Percentiles rank a stretch among this genome's conserved stretches.
Evolutionary conservation across 1,139 yeast genomes (phyloP).

Genomic region (Magnusiomyces clavatus): DNA sequence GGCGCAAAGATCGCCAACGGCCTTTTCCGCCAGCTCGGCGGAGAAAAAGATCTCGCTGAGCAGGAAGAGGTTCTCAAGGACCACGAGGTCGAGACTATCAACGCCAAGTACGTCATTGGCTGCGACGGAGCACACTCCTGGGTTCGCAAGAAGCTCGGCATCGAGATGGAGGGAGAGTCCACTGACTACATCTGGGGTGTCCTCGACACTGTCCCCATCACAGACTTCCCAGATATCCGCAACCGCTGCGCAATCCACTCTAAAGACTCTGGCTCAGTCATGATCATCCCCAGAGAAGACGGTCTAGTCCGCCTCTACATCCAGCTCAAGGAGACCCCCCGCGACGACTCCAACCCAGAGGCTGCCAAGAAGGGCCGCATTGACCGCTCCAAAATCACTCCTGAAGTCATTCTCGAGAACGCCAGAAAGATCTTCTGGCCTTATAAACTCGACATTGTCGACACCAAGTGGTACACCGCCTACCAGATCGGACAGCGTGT

Average conservation of each 20-base stretch:
- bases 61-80: constrained; percentile 7
- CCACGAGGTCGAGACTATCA: constrained; percentile 17
- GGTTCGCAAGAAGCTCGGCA: constrained; percentile 30
- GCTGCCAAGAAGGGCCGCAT: constrained; percentile 23
- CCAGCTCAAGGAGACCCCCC: constrained; percentile 30
- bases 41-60: constrained; percentile 22
- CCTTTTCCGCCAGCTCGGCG: constrained; percentile 31
- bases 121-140: constrained; percentile 37
- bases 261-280: constrained; percentile 30
- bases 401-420: constrained; percentile 27
- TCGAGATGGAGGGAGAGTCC: constrained; percentile 33
- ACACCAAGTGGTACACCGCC: constrained; percentile 34
- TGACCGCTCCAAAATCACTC: constrained; percentile 30
- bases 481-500: constrained; percentile 37
- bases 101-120: constrained; percentile 34
- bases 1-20: constrained; percentile 28
- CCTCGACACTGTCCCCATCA: constrained; percentile 33
- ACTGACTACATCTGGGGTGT: constrained; percentile 38
- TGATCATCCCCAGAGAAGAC: constrained; percentile 35
- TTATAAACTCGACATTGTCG: constrained; percentile 29
- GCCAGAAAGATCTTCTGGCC: constrained; percentile 32
- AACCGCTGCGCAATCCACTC: constrained; percentile 34
- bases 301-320: constrained; percentile 33
- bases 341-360: constrained; percentile 10
- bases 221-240: constrained; percentile 36